These are phyloP conservation scores for Candida glaebosa DNA, from an alignment of 805 yeast species.

Conservation along the genomic window DNA sequence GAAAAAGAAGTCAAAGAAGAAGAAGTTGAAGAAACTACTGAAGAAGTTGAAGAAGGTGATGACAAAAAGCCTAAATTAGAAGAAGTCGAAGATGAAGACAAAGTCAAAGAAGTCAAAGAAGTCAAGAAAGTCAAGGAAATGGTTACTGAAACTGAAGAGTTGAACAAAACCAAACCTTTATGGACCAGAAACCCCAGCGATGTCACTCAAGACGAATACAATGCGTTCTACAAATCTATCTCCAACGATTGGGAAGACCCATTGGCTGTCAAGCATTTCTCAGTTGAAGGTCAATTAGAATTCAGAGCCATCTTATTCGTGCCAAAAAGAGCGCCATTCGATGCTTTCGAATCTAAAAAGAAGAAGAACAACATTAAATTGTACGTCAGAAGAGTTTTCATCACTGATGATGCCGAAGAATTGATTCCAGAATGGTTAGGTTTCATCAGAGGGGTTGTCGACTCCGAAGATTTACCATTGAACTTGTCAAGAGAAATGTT, in stretches of 20 bases:
- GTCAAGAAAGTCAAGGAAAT: constrained; percentile 87
- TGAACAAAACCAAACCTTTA: constrained; percentile 97
- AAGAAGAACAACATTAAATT: constrained; percentile 98
- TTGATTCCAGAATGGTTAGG: constrained; percentile 98
- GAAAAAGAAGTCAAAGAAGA: constrained; percentile 95
- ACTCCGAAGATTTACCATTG: constrained; percentile 98
- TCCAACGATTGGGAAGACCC: constrained; percentile 99
- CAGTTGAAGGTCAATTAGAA: constrained; percentile 99
- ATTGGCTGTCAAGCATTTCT: constrained; percentile 98
- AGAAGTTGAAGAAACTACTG: constrained; percentile 49
- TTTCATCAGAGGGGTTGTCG: constrained; percentile 98
- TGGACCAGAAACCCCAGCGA: constrained; percentile 99
- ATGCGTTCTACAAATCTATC: constrained; percentile 98
- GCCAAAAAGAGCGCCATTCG: constrained; percentile 99
- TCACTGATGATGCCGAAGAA: constrained; percentile 99
- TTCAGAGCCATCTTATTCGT: constrained; percentile 96
- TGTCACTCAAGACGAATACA: constrained; percentile 96
- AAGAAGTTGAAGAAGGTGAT: constrained; percentile 30
- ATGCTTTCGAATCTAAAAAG: constrained; percentile 96
- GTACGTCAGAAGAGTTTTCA: constrained; percentile 98
- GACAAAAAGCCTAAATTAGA: constrained; percentile 72
- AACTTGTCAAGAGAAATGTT: constrained; percentile 99
- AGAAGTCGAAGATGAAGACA: constrained; percentile 76
- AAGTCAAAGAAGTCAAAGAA: constrained; percentile 63
- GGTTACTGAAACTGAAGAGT: constrained; percentile 95